Percentiles rank a stretch among this genome's conserved stretches.
Conservation (phyloP, 306 rosid species). For the Dalbergia oliveri region DNA sequence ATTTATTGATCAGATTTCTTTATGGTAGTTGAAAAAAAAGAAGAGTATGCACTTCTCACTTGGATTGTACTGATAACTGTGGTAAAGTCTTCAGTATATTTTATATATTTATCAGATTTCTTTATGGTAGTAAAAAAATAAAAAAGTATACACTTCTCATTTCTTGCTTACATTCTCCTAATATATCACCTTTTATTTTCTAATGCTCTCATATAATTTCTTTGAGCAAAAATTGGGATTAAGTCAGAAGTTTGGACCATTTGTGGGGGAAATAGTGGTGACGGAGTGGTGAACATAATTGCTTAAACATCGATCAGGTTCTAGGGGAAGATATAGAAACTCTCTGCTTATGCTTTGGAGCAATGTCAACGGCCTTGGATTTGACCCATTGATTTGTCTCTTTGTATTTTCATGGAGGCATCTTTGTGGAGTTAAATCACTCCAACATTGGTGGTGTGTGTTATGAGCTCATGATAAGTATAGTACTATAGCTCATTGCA, state of each 20-base stretch:
- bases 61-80: constrained; percentile 20
- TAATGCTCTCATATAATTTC: background rate
- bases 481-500: constrained; percentile 13
- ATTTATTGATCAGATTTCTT: background rate
- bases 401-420: constrained; percentile 30
- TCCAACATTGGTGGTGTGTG: background rate
- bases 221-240: background rate
- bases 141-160: background rate
- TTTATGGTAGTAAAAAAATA: background rate
- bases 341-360: constrained; percentile 3
- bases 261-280: background rate
- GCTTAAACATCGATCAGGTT: background rate
- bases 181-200: constrained; percentile 22
- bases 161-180: background rate
- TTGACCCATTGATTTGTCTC: constrained; percentile 27
- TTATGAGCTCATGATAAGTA: constrained; percentile 15
- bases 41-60: constrained; percentile 4
- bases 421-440: constrained; percentile 19
- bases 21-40: background rate
- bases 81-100: background rate
- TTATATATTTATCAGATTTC: constrained; percentile 1
- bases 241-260: background rate
- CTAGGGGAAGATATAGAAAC: constrained; percentile 27
- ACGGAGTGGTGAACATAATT: background rate
- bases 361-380: constrained; percentile 16